phyloP scores from a whole-genome alignment of 192 early-diverging fungal genomes.

The Linnemannia exigua region DNA sequence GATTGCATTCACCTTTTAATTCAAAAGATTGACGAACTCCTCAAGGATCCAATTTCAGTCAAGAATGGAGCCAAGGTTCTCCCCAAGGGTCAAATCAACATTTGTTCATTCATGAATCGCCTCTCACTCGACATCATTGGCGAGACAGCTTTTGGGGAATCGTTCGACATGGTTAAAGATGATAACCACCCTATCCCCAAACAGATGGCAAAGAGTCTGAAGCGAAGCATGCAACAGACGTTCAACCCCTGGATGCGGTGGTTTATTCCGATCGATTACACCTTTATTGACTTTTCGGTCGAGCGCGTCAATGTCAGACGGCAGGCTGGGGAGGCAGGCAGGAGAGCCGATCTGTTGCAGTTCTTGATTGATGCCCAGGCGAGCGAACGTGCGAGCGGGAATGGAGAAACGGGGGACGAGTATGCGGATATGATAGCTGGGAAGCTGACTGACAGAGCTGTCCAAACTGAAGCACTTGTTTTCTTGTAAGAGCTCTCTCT shows the following conservation, averaged over 20 bases:
- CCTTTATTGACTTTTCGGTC: constrained; percentile 24
- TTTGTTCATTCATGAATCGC: constrained; percentile 32
- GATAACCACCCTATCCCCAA: constrained; percentile 63
- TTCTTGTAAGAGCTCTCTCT: constrained; percentile 42
- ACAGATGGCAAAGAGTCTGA: constrained; percentile 25
- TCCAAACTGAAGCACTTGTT: constrained; percentile 36
- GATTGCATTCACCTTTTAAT: constrained; percentile 43
- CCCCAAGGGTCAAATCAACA: constrained; percentile 33
- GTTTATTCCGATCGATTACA: constrained; percentile 32
- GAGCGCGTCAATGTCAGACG: constrained; percentile 19
- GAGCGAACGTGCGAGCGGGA: constrained; percentile 28
- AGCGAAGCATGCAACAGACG: constrained; percentile 37
- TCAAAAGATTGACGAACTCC: constrained; percentile 41
- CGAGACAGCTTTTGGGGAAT: constrained; percentile 63
- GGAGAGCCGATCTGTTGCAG: constrained; percentile 35
- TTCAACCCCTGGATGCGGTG: constrained; percentile 44
- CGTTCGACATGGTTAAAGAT: constrained; percentile 64
- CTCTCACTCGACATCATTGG: constrained; percentile 67
- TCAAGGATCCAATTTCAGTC: constrained; percentile 48
- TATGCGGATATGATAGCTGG: constrained; percentile 43
- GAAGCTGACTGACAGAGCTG: constrained; percentile 35
- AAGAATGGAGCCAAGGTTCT: constrained; percentile 46
- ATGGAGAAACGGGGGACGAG: constrained; percentile 37
- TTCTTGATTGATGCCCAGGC: constrained; percentile 44
- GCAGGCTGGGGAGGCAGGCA: constrained; percentile 16